A percentile compares a stretch with the other conserved stretches of the same genome.
phyloP scores from a whole-genome alignment of 2,329 filamentous ascomycete genomes.

The Penicillium sp. region DNA sequence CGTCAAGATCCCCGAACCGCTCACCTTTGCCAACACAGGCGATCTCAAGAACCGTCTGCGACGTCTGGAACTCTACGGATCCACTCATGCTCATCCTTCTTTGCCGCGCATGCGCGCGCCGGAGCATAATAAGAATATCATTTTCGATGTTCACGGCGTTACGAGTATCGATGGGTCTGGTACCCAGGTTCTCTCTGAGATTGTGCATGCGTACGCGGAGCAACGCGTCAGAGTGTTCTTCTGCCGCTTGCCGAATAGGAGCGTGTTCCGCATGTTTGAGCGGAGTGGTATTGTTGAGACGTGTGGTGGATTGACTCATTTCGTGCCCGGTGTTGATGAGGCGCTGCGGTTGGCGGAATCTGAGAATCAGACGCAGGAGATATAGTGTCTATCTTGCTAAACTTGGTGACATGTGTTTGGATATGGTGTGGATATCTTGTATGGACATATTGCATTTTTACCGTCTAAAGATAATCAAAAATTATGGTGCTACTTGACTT shows the following conservation, averaged over 20 bases:
- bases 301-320: constrained; percentile 74
- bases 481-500: background rate
- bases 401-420: background rate
- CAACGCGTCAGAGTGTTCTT: constrained; percentile 63
- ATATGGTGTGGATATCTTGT: background rate
- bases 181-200: constrained; percentile 86
- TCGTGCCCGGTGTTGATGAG: constrained; percentile 80
- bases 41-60: constrained; percentile 81
- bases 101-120: constrained; percentile 73
- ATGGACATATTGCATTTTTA: background rate
- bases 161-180: constrained; percentile 91
- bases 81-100: constrained; percentile 77
- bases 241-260: constrained; percentile 54
- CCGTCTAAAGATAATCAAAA: background rate
- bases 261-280: constrained; percentile 71
- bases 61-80: constrained; percentile 88
- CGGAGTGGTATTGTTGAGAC: constrained; percentile 81
- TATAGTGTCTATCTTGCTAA: constrained; percentile 13
- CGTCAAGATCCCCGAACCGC: constrained; percentile 93
- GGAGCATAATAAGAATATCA: constrained; percentile 86
- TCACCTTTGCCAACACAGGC: constrained; percentile 96
- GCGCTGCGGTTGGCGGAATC: constrained; percentile 78
- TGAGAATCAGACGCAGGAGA: constrained; percentile 54
- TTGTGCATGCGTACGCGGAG: constrained; percentile 76
- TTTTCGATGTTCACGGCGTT: constrained; percentile 98